Percentiles rank a stretch among this genome's conserved stretches.
These are phyloP conservation scores for Rhizodiscina lignyota DNA, from an alignment of 495 filamentous ascomycete genomes.

Conservation along the genomic window DNA sequence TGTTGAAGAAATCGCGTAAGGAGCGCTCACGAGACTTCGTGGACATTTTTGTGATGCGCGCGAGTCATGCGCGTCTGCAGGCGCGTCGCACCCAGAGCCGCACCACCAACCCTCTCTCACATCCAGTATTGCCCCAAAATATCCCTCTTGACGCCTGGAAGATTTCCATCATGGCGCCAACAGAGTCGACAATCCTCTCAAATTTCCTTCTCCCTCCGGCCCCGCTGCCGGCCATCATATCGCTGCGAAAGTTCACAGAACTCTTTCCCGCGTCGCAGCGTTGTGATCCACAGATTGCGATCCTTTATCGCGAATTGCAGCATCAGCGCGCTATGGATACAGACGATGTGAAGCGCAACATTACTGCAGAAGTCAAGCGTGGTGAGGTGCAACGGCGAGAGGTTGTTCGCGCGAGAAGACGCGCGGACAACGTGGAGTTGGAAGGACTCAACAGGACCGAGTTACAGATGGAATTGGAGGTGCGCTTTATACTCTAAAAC, in stretches of 20 bases:
- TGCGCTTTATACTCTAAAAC: constrained; percentile 18
- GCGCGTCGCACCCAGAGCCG: no score
- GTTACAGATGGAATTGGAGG: constrained; percentile 50
- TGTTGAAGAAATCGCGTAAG: no score
- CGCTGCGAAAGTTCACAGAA: constrained; percentile 55
- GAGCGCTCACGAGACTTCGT: no score
- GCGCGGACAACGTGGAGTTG: constrained; percentile 35
- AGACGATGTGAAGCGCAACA: constrained; percentile 49
- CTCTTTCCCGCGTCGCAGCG: constrained; percentile 58
- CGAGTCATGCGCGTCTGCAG: no score
- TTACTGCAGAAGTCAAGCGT: constrained; percentile 45
- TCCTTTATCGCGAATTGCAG: constrained; percentile 67
- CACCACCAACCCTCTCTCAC: no score
- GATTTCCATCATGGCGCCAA: constrained; percentile 69
- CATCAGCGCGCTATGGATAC: constrained; percentile 50
- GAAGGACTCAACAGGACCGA: constrained; percentile 31
- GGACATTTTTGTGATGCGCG: no score
- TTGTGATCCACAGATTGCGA: constrained; percentile 51
- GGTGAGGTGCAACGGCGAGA: constrained; percentile 46
- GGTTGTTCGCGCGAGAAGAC: constrained; percentile 35
- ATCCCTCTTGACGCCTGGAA: no score
- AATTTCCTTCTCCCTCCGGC: constrained; percentile 66
- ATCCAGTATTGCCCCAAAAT: no score
- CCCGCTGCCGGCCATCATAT: constrained; percentile 51
- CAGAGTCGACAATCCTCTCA: constrained; percentile 53